Conservation (phyloP, 352 stramenopile species). For the Pythium volutum region DNA sequence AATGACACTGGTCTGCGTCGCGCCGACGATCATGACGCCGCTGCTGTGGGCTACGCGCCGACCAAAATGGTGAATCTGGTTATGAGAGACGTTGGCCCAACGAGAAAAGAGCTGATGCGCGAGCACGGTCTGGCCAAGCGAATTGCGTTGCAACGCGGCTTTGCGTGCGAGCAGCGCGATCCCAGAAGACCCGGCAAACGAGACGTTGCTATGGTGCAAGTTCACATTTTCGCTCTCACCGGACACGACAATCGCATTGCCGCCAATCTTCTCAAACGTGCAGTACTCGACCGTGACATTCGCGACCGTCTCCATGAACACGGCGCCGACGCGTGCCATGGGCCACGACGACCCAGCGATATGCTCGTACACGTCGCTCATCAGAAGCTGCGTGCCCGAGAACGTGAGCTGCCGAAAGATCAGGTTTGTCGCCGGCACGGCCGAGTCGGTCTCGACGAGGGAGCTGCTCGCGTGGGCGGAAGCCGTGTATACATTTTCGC, state of each 20-base stretch:
- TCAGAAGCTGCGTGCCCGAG: conserved; percentile 53
- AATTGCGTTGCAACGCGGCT: conserved; percentile 30
- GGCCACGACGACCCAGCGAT: conserved; percentile 55
- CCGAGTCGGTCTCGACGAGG: conserved; percentile 48
- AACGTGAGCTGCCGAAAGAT: conserved; percentile 61
- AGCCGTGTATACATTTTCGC: conserved; percentile 47
- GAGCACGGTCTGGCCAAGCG: conserved; percentile 34
- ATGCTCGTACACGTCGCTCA: conserved; percentile 47
- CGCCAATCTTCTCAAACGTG: conserved; percentile 65
- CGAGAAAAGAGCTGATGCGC: conserved; percentile 40
- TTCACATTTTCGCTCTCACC: conserved; percentile 47
- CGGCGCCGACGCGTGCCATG: conserved; percentile 49
- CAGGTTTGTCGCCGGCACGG: conserved; percentile 33
- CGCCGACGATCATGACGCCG: conserved; percentile 51
- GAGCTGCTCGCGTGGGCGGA: conserved; percentile 40
- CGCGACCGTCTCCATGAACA: conserved; percentile 60
- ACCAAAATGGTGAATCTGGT: conserved; percentile 72
- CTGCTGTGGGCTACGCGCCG: conserved; percentile 45
- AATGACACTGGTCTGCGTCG: conserved; percentile 42
- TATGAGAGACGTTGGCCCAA: conserved; percentile 57
- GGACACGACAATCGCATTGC: conserved; percentile 68
- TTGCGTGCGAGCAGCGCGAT: conserved; percentile 46
- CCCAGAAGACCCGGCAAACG: conserved; percentile 48
- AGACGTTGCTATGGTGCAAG: conserved; percentile 71
- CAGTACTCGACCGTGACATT: conserved; percentile 52